Conservation (phyloP, 495 filamentous ascomycete genomes). For the Xylaria flabelliformis region DNA sequence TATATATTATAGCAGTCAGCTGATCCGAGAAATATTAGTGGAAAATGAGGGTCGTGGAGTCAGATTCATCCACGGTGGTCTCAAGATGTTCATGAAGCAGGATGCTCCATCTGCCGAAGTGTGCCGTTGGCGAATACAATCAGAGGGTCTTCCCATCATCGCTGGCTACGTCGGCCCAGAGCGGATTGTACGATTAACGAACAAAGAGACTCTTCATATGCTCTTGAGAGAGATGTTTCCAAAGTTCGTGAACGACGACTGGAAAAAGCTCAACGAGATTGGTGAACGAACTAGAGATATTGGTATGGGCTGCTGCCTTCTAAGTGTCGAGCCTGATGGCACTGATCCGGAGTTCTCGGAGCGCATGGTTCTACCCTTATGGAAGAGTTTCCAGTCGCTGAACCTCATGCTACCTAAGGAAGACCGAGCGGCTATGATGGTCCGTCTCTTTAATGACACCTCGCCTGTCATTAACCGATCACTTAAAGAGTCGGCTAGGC, state of each 20-base stretch:
- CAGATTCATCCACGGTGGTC: conserved; percentile 94
- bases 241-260: conserved; percentile 70
- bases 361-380: conserved; percentile 85
- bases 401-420: conserved; percentile 99
- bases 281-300: conserved; percentile 80
- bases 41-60: conserved; percentile 87
- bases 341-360: conserved; percentile 76
- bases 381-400: conserved; percentile 83
- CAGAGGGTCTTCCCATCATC: conserved; percentile 85
- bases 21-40: conserved; percentile 80
- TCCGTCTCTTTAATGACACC: conserved; percentile 87
- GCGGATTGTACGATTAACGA: conserved; percentile 73
- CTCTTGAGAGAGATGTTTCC: conserved; percentile 96
- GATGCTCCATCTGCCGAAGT: conserved; percentile 84
- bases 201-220: conserved; percentile 75
- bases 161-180: conserved; percentile 85
- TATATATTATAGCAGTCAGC: conserved; percentile 92
- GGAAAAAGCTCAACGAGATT: conserved; percentile 83
- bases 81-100: conserved; percentile 98
- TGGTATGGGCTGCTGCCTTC: conserved; percentile 88
- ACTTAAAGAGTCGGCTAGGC: conserved; percentile 51
- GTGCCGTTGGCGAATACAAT: conserved; percentile 94
- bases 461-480: conserved; percentile 69
- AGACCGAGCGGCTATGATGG: conserved; percentile 88
- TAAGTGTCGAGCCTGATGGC: conserved; percentile 76